A percentile compares a stretch with the other conserved stretches of the same genome.
These are phyloP conservation scores for Cutaneotrichosporon curvatum DNA, from an alignment of 1,284 basidiomycete species.

Conservation along the genomic window DNA sequence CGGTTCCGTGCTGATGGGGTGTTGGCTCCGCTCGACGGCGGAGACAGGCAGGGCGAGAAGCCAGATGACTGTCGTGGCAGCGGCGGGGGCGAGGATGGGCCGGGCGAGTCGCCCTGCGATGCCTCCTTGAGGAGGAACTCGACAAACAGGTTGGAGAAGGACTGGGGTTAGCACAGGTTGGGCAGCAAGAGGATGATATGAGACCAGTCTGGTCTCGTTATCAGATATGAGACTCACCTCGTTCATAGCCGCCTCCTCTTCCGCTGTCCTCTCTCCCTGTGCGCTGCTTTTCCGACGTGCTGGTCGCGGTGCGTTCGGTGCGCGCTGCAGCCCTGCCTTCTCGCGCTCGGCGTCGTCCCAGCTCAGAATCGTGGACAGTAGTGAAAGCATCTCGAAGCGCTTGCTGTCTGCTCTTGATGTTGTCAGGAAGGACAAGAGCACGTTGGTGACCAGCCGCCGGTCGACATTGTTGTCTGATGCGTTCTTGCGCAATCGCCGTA, in stretches of 20 bases:
- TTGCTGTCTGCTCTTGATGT: constrained; percentile 88
- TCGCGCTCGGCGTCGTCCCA: constrained; percentile 89
- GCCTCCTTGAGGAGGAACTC: constrained; percentile 91
- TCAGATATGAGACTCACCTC: constrained; percentile 31
- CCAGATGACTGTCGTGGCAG: not conserved
- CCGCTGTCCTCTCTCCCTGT: constrained; percentile 43
- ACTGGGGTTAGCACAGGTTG: constrained; percentile 50
- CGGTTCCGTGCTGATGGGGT: constrained; percentile 5
- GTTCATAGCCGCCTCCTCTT: constrained; percentile 45
- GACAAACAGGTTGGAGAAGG: constrained; percentile 89
- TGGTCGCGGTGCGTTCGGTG: constrained; percentile 14
- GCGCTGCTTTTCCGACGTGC: constrained; percentile 60
- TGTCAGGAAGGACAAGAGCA: constrained; percentile 83
- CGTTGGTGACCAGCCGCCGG: constrained; percentile 85
- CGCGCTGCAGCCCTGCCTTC: constrained; percentile 75
- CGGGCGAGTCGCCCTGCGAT: constrained; percentile 42
- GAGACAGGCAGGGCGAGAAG: not conserved
- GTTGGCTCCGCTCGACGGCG: constrained; percentile 8
- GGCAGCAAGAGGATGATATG: not conserved
- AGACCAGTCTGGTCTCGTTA: not conserved
- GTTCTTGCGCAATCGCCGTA: constrained; percentile 81
- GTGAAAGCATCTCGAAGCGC: constrained; percentile 89
- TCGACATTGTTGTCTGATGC: constrained; percentile 86
- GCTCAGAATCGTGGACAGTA: constrained; percentile 78
- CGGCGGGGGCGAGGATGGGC: not conserved